A percentile compares a stretch with the other conserved stretches of the same genome.
Evolutionary conservation across 2,329 filamentous ascomycete genomes (phyloP).

Genomic region (Botrytis sinoallii): DNA sequence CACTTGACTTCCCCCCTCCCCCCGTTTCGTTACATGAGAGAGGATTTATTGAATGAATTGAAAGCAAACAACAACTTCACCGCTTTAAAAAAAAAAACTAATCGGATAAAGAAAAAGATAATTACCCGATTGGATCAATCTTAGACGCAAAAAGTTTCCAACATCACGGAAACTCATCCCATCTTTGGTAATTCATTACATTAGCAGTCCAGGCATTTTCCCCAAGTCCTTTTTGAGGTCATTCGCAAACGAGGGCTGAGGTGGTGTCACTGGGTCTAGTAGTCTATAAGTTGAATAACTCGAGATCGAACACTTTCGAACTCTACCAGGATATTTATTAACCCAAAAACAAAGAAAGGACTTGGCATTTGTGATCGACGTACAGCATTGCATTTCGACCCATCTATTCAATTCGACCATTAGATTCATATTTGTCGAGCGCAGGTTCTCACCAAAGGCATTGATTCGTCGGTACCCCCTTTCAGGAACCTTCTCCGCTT

Average conservation of each 20-base stretch:
- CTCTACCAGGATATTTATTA: background rate
- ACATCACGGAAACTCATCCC: constrained; percentile 6
- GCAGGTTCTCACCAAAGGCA: background rate
- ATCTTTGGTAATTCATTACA: background rate
- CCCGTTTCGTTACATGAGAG: background rate
- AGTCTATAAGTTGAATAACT: background rate
- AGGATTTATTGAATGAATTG: background rate
- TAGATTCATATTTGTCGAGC: background rate
- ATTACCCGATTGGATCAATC: constrained; percentile 10
- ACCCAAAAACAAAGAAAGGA: background rate
- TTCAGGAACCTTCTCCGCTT: background rate
- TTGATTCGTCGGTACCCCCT: constrained; percentile 1
- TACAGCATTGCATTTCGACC: constrained; percentile 11
- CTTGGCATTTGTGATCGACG: constrained; percentile 9
- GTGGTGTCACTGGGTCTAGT: background rate
- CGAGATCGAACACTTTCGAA: background rate
- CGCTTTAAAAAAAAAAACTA: constrained; percentile 3
- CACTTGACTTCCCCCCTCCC: background rate
- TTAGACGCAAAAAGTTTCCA: background rate
- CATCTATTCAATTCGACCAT: constrained; percentile 1
- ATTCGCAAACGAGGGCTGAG: constrained; percentile 4
- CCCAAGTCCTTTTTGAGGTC: constrained; percentile 6
- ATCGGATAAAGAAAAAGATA: constrained; percentile 5
- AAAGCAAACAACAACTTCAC: constrained; percentile 1
- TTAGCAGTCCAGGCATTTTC: background rate